Conservation (phyloP, 2,329 filamentous ascomycete genomes). For the Tolypocladium endophyticum region DNA sequence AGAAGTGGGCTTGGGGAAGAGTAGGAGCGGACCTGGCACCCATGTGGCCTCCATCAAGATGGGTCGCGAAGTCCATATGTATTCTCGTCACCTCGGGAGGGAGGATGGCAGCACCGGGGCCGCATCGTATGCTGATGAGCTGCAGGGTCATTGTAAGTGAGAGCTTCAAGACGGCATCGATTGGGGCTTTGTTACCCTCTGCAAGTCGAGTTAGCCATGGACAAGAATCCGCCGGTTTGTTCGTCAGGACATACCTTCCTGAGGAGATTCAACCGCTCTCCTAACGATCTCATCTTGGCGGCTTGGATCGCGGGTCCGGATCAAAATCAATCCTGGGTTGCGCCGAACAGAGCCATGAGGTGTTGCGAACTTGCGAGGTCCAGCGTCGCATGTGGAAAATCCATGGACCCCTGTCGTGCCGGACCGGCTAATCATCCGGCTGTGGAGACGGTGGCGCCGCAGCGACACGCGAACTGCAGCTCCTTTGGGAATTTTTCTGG, state of each 20-base stretch:
- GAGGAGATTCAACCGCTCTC: conserved; percentile 64
- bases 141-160: conserved; percentile 27
- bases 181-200: conserved; percentile 29
- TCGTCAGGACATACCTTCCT: conserved; percentile 48
- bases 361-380: not conserved
- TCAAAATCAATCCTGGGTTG: conserved; percentile 1
- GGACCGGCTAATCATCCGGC: conserved; percentile 15
- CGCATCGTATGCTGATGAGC: conserved; percentile 66
- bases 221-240: not conserved
- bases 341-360: not conserved
- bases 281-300: conserved; percentile 33
- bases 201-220: conserved; percentile 9
- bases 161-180: conserved; percentile 5
- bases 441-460: not conserved
- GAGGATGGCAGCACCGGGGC: conserved; percentile 73
- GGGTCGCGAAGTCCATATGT: conserved; percentile 60
- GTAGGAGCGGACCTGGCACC: conserved; percentile 52
- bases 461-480: not conserved
- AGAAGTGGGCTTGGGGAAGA: conserved; percentile 10
- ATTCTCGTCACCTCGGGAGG: conserved; percentile 66
- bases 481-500: not conserved
- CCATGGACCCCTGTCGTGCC: conserved; percentile 9
- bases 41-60: conserved; percentile 55
- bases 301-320: not conserved
- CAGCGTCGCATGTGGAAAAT: conserved; percentile 13